Conservation (phyloP, 768 basidiomycete species). For the Suillus lakei region DNA sequence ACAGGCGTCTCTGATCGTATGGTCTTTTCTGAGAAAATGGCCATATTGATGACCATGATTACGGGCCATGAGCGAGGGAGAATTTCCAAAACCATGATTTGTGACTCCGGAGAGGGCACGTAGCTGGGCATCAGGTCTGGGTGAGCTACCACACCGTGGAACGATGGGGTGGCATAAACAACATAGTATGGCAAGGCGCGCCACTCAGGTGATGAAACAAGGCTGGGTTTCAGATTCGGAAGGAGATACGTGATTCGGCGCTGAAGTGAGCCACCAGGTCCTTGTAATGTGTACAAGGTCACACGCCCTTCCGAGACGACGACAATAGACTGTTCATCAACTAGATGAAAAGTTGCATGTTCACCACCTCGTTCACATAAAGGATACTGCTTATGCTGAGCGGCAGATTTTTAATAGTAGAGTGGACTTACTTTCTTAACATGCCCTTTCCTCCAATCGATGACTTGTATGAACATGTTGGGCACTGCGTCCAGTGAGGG, state of each 20-base stretch:
- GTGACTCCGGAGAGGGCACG: not conserved
- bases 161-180: not conserved
- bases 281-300: not conserved
- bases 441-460: slow-evolving; percentile 1
- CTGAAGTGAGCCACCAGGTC: not conserved
- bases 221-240: not conserved
- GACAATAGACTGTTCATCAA: not conserved
- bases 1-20: not conserved
- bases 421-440: not conserved
- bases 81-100: not conserved
- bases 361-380: not conserved
- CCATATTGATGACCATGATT: not conserved
- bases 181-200: not conserved
- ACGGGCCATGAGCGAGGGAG: not conserved
- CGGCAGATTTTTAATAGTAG: not conserved
- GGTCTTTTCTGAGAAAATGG: not conserved
- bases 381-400: not conserved
- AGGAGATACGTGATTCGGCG: not conserved
- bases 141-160: not conserved
- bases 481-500: not conserved
- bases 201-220: no score
- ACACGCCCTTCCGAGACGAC: not conserved
- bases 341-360: not conserved
- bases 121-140: not conserved
- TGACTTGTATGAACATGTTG: slow-evolving; percentile 1